phyloP scores from a whole-genome alignment of 345 rosid species.

The Eucalyptus polyanthemos region DNA sequence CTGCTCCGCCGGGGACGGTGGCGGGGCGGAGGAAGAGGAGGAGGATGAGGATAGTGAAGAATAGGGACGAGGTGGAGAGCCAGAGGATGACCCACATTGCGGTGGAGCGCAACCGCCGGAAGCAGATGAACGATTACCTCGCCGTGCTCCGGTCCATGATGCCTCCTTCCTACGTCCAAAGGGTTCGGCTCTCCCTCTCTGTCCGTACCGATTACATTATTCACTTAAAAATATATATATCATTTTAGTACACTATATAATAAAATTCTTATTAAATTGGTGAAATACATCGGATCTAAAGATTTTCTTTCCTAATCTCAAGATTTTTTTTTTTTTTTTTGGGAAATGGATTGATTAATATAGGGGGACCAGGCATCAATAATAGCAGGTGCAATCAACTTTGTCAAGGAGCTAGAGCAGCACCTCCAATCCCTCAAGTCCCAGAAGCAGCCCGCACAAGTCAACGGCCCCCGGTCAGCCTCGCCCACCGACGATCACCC shows the following conservation, averaged over 20 bases:
- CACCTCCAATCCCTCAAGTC: conserved; percentile 38
- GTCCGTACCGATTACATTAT: neutral
- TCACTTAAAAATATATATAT: neutral
- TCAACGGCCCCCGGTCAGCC: neutral
- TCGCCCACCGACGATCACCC: neutral
- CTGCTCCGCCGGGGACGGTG: neutral
- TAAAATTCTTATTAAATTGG: neutral
- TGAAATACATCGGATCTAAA: neutral
- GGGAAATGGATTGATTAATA: neutral
- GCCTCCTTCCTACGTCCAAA: conserved; percentile 51
- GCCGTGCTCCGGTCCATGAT: conserved; percentile 40
- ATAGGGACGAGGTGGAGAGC: conserved; percentile 39
- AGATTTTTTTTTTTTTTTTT: neutral
- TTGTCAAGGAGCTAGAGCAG: conserved; percentile 66
- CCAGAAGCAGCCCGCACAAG: conserved; percentile 3
- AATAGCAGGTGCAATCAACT: conserved; percentile 61
- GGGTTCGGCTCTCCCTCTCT: conserved; percentile 7
- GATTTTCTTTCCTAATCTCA: too few relatives aligned
- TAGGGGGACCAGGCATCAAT: conserved; percentile 80
- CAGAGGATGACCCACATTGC: conserved; percentile 66
- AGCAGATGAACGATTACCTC: conserved; percentile 63
- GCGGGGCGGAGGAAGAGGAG: conserved; percentile 16
- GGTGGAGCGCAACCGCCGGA: conserved; percentile 65
- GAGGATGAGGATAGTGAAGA: conserved; percentile 21
- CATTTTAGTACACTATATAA: neutral